Conservation (phyloP, 208 protist species). For the Angomonas desouzai region DNA sequence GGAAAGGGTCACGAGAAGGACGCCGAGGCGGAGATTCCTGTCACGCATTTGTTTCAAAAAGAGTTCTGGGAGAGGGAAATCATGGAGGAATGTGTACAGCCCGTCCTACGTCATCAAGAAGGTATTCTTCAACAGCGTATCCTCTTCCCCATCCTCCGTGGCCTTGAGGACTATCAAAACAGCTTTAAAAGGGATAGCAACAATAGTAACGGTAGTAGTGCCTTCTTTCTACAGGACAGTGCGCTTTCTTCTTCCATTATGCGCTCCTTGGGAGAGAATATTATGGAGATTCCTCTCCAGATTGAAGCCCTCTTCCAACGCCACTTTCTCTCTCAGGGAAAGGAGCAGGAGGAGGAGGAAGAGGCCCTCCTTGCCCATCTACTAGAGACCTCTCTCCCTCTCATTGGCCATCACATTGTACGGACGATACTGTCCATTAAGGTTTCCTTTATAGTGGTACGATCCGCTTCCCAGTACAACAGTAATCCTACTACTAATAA, state of each 20-base stretch:
- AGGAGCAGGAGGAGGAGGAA: not conserved
- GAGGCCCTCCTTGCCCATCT: not conserved
- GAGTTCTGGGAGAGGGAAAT: slow-evolving; percentile 5
- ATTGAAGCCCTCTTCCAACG: slow-evolving; percentile 41
- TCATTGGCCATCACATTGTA: not conserved
- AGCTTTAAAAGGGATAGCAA: not conserved
- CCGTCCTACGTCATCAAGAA: not conserved
- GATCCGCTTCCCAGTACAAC: not conserved
- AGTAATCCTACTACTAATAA: too few relatives aligned
- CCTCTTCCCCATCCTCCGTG: slow-evolving; percentile 36
- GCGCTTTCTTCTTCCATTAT: slow-evolving; percentile 22
- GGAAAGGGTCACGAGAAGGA: too few relatives aligned
- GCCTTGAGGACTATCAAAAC: slow-evolving; percentile 26
- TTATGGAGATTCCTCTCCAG: slow-evolving; percentile 77
- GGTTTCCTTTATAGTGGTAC: not conserved
- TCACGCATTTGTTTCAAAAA: not conserved
- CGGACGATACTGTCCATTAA: not conserved
- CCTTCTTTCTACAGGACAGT: not conserved
- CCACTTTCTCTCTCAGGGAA: not conserved
- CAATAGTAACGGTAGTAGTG: not conserved
- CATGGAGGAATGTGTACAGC: not conserved
- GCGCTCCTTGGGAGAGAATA: slow-evolving; percentile 66
- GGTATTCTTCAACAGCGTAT: slow-evolving; percentile 23
- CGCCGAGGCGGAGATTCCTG: too few relatives aligned
- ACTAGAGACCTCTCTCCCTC: not conserved